phyloP scores from a whole-genome alignment of 108 stramenopile species.

The Licmophora abbreviata region DNA sequence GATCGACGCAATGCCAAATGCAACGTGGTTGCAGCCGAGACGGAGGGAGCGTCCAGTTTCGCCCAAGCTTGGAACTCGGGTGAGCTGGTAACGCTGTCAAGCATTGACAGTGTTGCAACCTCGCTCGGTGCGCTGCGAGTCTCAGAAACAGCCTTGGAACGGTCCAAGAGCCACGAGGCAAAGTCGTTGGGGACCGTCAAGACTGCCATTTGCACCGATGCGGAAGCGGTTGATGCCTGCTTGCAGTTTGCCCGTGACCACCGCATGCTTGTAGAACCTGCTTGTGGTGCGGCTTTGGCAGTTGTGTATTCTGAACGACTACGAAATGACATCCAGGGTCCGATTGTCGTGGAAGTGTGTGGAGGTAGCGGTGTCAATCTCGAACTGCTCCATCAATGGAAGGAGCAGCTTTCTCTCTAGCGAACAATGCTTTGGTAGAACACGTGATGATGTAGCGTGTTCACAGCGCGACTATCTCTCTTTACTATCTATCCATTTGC shows the following conservation, averaged over 20 bases:
- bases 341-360: conserved; percentile 79
- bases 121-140: conserved; percentile 78
- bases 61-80: conserved; percentile 32
- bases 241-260: conserved; percentile 65
- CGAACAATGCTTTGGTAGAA: no score
- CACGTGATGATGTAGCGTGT: no score
- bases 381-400: conserved; percentile 59
- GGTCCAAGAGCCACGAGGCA: conserved; percentile 33
- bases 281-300: conserved; percentile 86
- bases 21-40: conserved; percentile 80
- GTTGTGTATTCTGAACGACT: conserved; percentile 65
- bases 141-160: conserved; percentile 62
- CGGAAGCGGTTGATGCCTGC: conserved; percentile 77
- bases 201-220: conserved; percentile 65
- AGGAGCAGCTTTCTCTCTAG: conserved; percentile 22
- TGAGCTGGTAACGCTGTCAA: conserved; percentile 32
- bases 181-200: conserved; percentile 26
- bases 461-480: no score
- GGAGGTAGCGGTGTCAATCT: conserved; percentile 77
- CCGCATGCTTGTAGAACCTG: conserved; percentile 87
- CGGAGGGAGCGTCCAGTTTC: conserved; percentile 82
- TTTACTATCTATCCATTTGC: no score
- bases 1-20: conserved; percentile 25
- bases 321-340: conserved; percentile 29
- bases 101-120: conserved; percentile 77